Evolutionary conservation across 192 early-diverging fungal species (phyloP).

Genomic region (Entomortierella beljakovae): DNA sequence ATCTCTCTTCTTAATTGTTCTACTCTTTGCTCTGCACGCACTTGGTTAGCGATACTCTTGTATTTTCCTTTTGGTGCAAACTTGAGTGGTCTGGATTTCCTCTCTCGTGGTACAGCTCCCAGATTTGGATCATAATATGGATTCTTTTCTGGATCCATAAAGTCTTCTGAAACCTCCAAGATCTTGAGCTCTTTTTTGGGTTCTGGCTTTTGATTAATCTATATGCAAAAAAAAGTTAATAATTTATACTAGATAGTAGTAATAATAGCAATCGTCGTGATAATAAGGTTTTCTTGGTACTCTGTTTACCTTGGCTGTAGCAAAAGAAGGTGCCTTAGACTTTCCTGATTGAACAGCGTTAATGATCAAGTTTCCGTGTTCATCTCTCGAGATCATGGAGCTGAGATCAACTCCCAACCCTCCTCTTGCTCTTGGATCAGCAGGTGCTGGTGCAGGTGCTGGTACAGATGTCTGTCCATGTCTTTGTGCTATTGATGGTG

Average conservation of each 20-base stretch:
- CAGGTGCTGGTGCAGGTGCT: constrained; percentile 9
- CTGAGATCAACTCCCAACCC: constrained; percentile 33
- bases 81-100: constrained; percentile 67
- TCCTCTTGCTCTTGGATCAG: constrained; percentile 28
- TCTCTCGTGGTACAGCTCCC: constrained; percentile 53
- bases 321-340: constrained; percentile 34
- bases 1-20: constrained; percentile 59
- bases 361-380: constrained; percentile 46
- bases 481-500: constrained; percentile 6
- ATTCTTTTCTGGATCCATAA: constrained; percentile 80
- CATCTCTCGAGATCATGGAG: constrained; percentile 43
- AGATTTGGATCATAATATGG: constrained; percentile 89
- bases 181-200: constrained; percentile 61
- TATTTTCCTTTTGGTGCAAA: constrained; percentile 89
- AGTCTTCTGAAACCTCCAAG: constrained; percentile 60
- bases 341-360: constrained; percentile 33
- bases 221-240: constrained; percentile 7
- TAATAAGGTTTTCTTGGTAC: not conserved
- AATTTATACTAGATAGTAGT: not conserved
- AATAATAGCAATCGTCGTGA: not conserved
- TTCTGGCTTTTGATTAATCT: constrained; percentile 50
- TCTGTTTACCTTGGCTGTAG: constrained; percentile 42
- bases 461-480: constrained; percentile 1
- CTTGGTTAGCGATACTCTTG: constrained; percentile 83
- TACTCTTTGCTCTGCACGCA: constrained; percentile 74